phyloP scores from a whole-genome alignment of 768 basidiomycete species.

The Tulasnella sp. region DNA sequence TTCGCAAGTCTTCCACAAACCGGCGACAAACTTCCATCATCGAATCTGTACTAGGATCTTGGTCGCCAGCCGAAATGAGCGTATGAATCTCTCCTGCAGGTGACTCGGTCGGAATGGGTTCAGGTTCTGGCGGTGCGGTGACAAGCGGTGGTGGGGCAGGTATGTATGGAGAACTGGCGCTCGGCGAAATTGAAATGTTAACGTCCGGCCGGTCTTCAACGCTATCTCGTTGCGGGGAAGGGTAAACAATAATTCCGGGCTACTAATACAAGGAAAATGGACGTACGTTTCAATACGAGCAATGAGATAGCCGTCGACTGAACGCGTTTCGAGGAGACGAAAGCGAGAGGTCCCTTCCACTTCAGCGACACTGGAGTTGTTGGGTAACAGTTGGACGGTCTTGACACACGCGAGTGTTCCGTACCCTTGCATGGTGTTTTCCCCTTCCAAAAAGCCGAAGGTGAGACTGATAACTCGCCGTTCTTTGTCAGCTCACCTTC shows the following conservation, averaged over 20 bases:
- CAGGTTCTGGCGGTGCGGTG: not conserved
- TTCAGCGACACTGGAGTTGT: not conserved
- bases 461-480: not conserved
- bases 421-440: not conserved
- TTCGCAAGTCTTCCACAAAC: slow-evolving; percentile 3
- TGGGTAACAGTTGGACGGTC: not conserved
- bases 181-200: not conserved
- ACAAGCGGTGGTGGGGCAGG: not conserved
- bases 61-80: not conserved
- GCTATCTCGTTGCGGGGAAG: not conserved
- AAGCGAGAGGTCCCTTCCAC: slow-evolving; percentile 1
- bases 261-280: not conserved
- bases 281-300: not conserved
- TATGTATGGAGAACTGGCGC: not conserved
- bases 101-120: not conserved
- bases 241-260: not conserved
- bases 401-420: slow-evolving; percentile 3
- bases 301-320: not conserved
- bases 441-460: not conserved
- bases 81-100: not conserved
- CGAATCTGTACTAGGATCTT: not conserved
- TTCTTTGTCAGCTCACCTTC: not conserved
- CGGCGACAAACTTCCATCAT: slow-evolving; percentile 4
- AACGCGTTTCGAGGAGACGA: not conserved
- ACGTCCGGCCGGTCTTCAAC: not conserved